Conservation (phyloP, 257 asterid genomes). For the Thymus quinquecostatus region DNA sequence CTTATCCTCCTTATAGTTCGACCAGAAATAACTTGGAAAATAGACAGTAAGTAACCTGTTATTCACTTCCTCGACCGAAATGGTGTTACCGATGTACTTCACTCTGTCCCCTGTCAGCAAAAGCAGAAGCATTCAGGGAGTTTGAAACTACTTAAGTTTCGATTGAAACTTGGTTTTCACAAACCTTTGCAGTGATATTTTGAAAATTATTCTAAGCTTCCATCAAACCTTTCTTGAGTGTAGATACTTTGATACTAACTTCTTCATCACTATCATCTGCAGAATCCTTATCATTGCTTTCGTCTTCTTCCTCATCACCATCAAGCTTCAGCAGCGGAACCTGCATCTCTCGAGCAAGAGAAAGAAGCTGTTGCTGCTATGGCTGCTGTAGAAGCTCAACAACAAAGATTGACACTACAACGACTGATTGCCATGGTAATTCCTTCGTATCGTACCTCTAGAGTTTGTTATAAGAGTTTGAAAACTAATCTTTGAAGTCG, state of each 20-base stretch:
- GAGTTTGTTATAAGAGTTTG: no score
- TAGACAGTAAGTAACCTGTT: slow-evolving; percentile 46
- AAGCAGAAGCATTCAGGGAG: slow-evolving; percentile 11
- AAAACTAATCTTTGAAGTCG: no score
- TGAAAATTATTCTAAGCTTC: background rate
- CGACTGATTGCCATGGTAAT: no score
- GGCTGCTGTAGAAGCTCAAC: no score
- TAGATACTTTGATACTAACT: background rate
- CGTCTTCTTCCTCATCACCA: background rate
- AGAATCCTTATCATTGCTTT: no score
- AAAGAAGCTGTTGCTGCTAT: no score
- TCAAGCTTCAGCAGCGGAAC: slow-evolving; percentile 78
- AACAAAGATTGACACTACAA: no score
- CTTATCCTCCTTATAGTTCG: no score
- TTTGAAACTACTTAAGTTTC: background rate
- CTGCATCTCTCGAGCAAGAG: slow-evolving; percentile 71
- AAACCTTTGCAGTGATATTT: background rate
- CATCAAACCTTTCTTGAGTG: background rate
- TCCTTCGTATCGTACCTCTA: no score
- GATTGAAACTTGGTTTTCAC: background rate
- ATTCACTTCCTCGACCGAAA: background rate
- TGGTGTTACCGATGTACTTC: background rate
- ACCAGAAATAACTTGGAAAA: background rate
- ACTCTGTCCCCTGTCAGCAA: slow-evolving; percentile 63
- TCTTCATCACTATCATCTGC: background rate